phyloP scores from a whole-genome alignment of 2,329 filamentous ascomycete species.

The Thielaviopsis populi region DNA sequence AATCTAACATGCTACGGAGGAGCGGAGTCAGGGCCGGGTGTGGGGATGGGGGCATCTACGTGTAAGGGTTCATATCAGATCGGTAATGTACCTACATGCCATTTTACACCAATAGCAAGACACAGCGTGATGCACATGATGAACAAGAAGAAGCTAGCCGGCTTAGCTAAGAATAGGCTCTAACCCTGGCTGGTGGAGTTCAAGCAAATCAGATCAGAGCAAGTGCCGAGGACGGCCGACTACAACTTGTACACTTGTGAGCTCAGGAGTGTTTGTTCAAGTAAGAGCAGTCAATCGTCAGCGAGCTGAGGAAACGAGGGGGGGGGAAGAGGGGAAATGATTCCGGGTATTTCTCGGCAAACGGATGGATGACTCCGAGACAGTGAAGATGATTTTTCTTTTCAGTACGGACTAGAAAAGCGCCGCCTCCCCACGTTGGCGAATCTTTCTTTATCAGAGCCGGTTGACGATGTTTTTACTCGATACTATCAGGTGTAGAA shows the following conservation, averaged over 20 bases:
- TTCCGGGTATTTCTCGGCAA: conserved; percentile 3
- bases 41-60: neutral
- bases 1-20: neutral
- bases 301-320: neutral
- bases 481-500: conserved; percentile 11
- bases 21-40: conserved; percentile 4
- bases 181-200: neutral
- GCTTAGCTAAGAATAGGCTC: neutral
- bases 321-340: neutral
- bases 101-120: neutral
- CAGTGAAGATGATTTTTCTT: neutral
- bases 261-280: neutral
- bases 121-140: neutral
- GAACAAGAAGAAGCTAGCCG: neutral
- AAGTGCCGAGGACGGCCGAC: neutral
- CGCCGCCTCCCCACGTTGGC: neutral
- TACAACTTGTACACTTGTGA: neutral
- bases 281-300: neutral
- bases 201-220: neutral
- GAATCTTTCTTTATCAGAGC: neutral
- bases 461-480: conserved; percentile 3
- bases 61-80: neutral
- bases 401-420: neutral
- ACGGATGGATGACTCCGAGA: neutral
- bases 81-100: neutral